phyloP scores from a whole-genome alignment of 306 rosid genomes.

The Senna siamea region DNA sequence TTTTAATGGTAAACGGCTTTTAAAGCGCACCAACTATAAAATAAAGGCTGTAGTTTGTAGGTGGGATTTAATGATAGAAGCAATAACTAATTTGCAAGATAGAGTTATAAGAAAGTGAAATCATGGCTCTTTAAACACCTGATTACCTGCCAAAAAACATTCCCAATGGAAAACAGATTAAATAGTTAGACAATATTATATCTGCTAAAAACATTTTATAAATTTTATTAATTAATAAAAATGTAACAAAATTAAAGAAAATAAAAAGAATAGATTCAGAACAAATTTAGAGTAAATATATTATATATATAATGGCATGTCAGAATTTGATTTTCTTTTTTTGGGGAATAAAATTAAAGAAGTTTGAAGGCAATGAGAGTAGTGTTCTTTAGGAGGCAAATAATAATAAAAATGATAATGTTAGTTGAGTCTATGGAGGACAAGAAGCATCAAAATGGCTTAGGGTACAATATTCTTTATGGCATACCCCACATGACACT shows the following conservation, averaged over 20 bases:
- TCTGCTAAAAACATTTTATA: too few relatives aligned
- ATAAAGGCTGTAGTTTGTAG: conserved; percentile 40
- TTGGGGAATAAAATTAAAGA: not conserved
- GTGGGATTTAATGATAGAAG: conserved; percentile 39
- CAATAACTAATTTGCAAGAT: conserved; percentile 25
- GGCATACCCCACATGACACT: conserved; percentile 44
- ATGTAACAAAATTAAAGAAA: too few relatives aligned
- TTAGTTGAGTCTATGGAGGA: conserved; percentile 7
- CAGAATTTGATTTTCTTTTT: too few relatives aligned
- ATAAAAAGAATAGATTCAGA: too few relatives aligned
- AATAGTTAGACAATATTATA: too few relatives aligned
- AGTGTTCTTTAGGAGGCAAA: not conserved
- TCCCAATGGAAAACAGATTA: too few relatives aligned
- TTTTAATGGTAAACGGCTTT: conserved; percentile 35
- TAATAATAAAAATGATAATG: conserved; percentile 10
- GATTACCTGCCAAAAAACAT: not conserved
- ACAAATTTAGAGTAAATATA: too few relatives aligned
- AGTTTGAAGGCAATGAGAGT: not conserved
- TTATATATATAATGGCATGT: too few relatives aligned
- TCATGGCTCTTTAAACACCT: not conserved
- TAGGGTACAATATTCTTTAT: conserved; percentile 23
- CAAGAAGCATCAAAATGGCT: conserved; percentile 32
- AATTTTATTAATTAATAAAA: too few relatives aligned
- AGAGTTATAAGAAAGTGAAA: conserved; percentile 19
- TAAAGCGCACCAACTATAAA: conserved; percentile 34